Evolutionary conservation across 225 moss, liverwort and hornwort genomes (phyloP).

Genomic region (Bryum argenteum): DNA sequence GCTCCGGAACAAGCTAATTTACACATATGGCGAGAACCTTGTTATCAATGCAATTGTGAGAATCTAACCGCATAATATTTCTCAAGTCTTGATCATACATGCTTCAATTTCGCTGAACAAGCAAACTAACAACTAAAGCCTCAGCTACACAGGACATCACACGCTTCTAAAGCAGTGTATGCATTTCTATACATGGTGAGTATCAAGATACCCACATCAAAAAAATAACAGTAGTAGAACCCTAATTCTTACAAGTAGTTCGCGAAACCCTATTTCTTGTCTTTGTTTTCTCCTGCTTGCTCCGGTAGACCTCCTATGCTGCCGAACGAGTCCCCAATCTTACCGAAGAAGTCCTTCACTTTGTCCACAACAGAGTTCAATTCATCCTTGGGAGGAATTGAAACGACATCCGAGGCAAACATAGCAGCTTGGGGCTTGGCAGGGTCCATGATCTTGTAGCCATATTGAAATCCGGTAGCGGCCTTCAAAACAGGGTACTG

Average conservation of each 20-base stretch:
- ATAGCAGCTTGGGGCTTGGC: slow-evolving; percentile 81
- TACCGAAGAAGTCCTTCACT: slow-evolving; percentile 81
- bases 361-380: slow-evolving; percentile 85
- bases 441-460: slow-evolving; percentile 87
- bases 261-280: slow-evolving; percentile 49
- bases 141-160: too few species aligned
- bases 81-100: slow-evolving; percentile 23
- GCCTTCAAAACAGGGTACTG: slow-evolving; percentile 88
- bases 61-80: slow-evolving; percentile 31
- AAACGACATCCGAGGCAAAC: slow-evolving; percentile 76
- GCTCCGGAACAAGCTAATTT: slow-evolving; percentile 22
- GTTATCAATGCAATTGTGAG: slow-evolving; percentile 21
- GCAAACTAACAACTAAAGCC: too few species aligned
- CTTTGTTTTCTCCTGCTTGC: slow-evolving; percentile 41
- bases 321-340: slow-evolving; percentile 89
- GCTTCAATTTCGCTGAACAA: too few species aligned
- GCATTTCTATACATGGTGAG: slow-evolving; percentile 7
- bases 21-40: slow-evolving; percentile 22
- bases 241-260: slow-evolving; percentile 3
- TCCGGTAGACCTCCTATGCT: slow-evolving; percentile 54
- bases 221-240: neutral
- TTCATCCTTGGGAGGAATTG: slow-evolving; percentile 82
- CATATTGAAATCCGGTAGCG: slow-evolving; percentile 86
- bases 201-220: slow-evolving; percentile 12
- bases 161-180: too few species aligned